These are phyloP conservation scores for Leptomonas seymouri DNA, from an alignment of 208 protist genomes.

Conservation along the genomic window DNA sequence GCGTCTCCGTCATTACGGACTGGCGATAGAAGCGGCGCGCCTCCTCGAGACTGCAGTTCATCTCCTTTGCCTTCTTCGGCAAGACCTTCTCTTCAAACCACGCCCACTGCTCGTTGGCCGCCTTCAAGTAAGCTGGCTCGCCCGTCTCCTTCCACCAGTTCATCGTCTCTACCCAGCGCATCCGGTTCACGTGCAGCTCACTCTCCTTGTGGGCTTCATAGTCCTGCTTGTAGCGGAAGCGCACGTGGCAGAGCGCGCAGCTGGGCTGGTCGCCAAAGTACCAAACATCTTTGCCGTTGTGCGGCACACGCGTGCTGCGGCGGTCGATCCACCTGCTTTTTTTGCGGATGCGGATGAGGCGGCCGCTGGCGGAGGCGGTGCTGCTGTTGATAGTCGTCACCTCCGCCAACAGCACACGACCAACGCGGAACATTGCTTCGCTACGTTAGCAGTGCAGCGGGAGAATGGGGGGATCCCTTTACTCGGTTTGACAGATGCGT, in stretches of 20 bases:
- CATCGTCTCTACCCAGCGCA: conserved; percentile 90
- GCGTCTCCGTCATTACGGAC: conserved; percentile 66
- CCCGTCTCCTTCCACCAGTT: conserved; percentile 82
- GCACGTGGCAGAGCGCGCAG: conserved; percentile 87
- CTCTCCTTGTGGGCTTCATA: conserved; percentile 92
- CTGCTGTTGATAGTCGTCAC: conserved; percentile 77
- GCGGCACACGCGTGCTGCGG: conserved; percentile 76
- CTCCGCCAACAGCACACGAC: conserved; percentile 48
- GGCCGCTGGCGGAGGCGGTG: conserved; percentile 74
- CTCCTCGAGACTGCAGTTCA: conserved; percentile 62
- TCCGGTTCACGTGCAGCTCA: conserved; percentile 81
- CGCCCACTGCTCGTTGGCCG: conserved; percentile 58
- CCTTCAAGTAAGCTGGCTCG: conserved; percentile 63
- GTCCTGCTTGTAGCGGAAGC: conserved; percentile 92
- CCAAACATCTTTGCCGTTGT: conserved; percentile 89
- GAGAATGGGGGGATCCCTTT: too few species aligned
- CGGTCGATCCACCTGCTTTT: conserved; percentile 91
- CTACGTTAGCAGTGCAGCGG: too few species aligned
- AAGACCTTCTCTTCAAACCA: conserved; percentile 79
- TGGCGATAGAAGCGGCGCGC: conserved; percentile 51
- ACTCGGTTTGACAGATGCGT: too few species aligned
- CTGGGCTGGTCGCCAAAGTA: conserved; percentile 88
- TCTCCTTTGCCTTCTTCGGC: conserved; percentile 59
- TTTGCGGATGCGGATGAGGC: conserved; percentile 88
- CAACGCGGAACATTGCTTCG: conserved; percentile 43